phyloP scores from a whole-genome alignment of 2,329 filamentous ascomycete genomes.

The Epichloe coenophiala region DNA sequence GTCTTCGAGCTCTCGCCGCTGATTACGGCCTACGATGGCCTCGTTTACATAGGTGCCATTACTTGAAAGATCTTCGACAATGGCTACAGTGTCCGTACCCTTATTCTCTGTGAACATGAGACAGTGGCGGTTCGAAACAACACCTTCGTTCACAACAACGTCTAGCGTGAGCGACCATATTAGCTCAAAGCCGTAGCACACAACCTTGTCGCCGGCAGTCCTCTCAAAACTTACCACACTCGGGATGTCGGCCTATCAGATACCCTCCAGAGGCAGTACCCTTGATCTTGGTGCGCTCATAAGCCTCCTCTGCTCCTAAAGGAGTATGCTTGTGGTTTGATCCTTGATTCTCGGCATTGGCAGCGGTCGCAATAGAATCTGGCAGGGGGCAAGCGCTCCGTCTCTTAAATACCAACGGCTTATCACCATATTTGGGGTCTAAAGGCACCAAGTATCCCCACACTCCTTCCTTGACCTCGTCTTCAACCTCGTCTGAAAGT shows the following conservation, averaged over 20 bases:
- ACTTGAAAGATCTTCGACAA: conserved; percentile 85
- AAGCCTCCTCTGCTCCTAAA: conserved; percentile 42
- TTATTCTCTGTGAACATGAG: conserved; percentile 51
- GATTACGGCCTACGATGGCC: conserved; percentile 78
- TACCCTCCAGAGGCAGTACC: conserved; percentile 67
- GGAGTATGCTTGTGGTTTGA: conserved; percentile 30
- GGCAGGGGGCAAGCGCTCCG: conserved; percentile 56
- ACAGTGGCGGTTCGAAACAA: conserved; percentile 79
- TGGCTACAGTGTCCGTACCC: conserved; percentile 47
- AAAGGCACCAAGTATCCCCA: conserved; percentile 92
- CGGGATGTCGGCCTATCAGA: conserved; percentile 80
- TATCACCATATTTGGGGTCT: conserved; percentile 53
- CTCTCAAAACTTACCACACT: conserved; percentile 58
- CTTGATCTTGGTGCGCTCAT: conserved; percentile 47
- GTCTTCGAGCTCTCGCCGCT: conserved; percentile 75
- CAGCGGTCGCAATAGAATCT: conserved; percentile 24
- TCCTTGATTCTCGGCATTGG: conserved; percentile 24
- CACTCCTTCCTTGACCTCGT: conserved; percentile 72
- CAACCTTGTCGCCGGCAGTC: neutral
- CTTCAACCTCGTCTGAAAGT: conserved; percentile 69
- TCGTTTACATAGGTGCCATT: conserved; percentile 98
- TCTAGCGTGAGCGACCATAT: conserved; percentile 27
- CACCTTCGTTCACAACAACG: conserved; percentile 59
- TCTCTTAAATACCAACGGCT: conserved; percentile 58
- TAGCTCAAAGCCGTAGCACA: neutral